Conservation (phyloP, 169 alveolate genomes). For the Theileria sp. region DNA sequence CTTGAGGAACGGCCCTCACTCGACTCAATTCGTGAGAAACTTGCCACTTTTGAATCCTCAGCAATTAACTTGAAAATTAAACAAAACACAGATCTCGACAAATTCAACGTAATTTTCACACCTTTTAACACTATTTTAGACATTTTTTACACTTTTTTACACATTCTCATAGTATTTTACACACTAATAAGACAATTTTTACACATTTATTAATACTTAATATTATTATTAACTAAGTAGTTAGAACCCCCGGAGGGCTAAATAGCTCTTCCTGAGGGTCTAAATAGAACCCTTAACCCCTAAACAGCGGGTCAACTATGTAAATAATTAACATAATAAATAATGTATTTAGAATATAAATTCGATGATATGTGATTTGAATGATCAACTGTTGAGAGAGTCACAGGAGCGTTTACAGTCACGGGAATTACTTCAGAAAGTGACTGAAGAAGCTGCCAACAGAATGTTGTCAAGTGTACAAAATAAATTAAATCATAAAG, state of each 20-base stretch:
- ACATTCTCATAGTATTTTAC: neutral
- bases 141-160: neutral
- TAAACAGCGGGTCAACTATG: no score
- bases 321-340: no score
- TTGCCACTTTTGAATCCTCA: conserved; percentile 35
- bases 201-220: no score
- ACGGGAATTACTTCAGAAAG: conserved; percentile 37
- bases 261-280: no score
- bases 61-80: conserved; percentile 43
- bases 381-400: conserved; percentile 27
- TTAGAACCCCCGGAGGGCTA: no score
- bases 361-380: conserved; percentile 31
- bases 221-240: no score
- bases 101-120: conserved; percentile 32
- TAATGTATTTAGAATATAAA: conserved; percentile 25
- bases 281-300: no score
- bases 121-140: neutral
- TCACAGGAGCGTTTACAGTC: conserved; percentile 43
- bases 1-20: conserved; percentile 17
- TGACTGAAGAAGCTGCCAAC: conserved; percentile 52
- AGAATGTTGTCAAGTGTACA: conserved; percentile 49
- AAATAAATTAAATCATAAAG: conserved; percentile 28
- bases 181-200: neutral
- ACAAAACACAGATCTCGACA: conserved; percentile 54
- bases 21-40: conserved; percentile 35